Evolutionary conservation across 345 rosid genomes (phyloP).

Genomic region (Turnera subulata): DNA sequence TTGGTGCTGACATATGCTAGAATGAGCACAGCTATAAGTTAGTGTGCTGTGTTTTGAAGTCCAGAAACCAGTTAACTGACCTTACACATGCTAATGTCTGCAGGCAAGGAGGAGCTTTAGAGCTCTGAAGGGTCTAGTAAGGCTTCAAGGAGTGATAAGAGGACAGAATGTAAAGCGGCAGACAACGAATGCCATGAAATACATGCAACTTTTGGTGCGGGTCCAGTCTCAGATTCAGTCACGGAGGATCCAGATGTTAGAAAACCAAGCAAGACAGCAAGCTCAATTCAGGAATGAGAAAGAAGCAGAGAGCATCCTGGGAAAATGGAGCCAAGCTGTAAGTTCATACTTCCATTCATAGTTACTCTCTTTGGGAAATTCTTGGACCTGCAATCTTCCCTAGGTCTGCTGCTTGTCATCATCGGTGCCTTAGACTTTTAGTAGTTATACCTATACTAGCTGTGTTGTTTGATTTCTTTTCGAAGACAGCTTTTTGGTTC

Average conservation of each 20-base stretch:
- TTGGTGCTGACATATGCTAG: neutral
- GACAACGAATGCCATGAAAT: constrained; percentile 79
- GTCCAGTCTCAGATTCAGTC: constrained; percentile 97
- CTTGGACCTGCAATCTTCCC: neutral
- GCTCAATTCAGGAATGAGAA: constrained; percentile 45
- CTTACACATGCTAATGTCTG: constrained; percentile 12
- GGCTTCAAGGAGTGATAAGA: constrained; percentile 95
- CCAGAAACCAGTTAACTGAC: neutral
- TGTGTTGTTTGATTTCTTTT: too few species aligned
- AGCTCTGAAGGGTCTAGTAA: constrained; percentile 87
- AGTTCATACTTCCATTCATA: constrained; percentile 18
- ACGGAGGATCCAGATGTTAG: constrained; percentile 84
- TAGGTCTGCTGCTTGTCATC: neutral
- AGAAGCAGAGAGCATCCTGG: constrained; percentile 50
- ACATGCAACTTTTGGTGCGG: constrained; percentile 88
- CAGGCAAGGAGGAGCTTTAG: constrained; percentile 92
- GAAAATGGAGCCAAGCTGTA: constrained; percentile 60
- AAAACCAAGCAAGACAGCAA: constrained; percentile 63
- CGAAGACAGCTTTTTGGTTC: too few species aligned
- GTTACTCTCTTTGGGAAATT: neutral
- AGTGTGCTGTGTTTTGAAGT: constrained; percentile 1
- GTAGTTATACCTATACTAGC: too few species aligned
- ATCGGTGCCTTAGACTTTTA: too few species aligned
- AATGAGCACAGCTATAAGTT: neutral
- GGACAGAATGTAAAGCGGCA: constrained; percentile 92